Evolutionary conservation across 768 basidiomycete species (phyloP).

Genomic region (Naganishia randhawae): DNA sequence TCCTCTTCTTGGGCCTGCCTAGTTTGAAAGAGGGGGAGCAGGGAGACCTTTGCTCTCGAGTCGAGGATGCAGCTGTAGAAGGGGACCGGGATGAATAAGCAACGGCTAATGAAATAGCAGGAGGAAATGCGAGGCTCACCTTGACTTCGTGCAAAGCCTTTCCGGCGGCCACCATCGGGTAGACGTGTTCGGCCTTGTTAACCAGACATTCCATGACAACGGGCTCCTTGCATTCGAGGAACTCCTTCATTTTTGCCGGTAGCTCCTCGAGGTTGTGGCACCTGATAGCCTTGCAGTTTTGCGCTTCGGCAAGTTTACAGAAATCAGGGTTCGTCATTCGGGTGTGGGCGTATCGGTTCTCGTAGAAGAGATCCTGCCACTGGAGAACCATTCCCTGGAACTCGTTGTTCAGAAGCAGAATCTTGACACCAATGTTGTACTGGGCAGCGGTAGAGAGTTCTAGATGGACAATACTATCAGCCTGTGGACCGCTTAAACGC

Average conservation of each 20-base stretch:
- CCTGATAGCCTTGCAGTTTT: slow-evolving; percentile 87
- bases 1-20: neutral
- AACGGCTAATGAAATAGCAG: neutral
- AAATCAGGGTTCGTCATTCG: slow-evolving; percentile 95
- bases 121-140: slow-evolving; percentile 50
- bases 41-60: slow-evolving; percentile 11
- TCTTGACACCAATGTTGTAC: slow-evolving; percentile 89
- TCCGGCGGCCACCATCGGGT: slow-evolving; percentile 66
- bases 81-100: neutral
- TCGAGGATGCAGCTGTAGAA: slow-evolving; percentile 10
- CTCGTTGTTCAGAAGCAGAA: slow-evolving; percentile 87
- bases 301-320: slow-evolving; percentile 77
- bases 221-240: slow-evolving; percentile 81
- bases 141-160: slow-evolving; percentile 91
- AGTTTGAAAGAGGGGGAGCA: slow-evolving; percentile 13
- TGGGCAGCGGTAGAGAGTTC: slow-evolving; percentile 91
- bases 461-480: neutral
- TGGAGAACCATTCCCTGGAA: slow-evolving; percentile 99
- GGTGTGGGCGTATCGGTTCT: slow-evolving; percentile 93
- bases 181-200: slow-evolving; percentile 60
- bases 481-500: too few relatives aligned
- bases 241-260: slow-evolving; percentile 95
- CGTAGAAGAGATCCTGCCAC: slow-evolving; percentile 99
- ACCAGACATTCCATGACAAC: slow-evolving; percentile 87
- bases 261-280: slow-evolving; percentile 69